Evolutionary conservation across 2,329 filamentous ascomycete species (phyloP), one percentile per base, ranked within the genome.

Genomic region (Pseudophaeomoniella oleicola): DNA sequence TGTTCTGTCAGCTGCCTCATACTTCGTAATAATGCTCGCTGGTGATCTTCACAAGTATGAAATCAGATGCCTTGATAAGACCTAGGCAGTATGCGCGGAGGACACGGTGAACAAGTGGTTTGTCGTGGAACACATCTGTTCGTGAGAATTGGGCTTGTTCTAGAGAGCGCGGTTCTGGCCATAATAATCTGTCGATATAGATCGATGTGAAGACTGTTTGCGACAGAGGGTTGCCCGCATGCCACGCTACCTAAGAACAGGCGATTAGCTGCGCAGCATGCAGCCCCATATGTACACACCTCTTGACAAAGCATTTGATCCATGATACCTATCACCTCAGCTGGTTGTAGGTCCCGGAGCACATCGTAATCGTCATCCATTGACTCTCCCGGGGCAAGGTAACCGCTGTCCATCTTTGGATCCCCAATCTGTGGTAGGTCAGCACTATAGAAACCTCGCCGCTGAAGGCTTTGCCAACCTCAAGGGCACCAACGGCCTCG

Each of bases 341-440:
- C 75, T 1, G 85, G 81, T 11, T 78, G 64, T 30, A 93, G 62
- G 4, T 71, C 63, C 33, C 68, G 66, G 31, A 72, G 63, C 30
- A 86, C 73, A 50, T 94, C 79, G 56, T 88, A 93, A 35, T 81
- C 71, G 44, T 88, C 80, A 41, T 93, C 83, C 19, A 88, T 71
- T n/a, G 77, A 75, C 50, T 94, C 84, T 18, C 78, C 81, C 5
- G 80, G 74, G 14, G 75, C 69, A 4, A 92, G 66, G 45, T 80
- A 86, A 17, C 90, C 90, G 52, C 85, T 94, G 58, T 98, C 90
- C 90, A 98, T 98, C 60, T 96, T 98, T 1, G 83, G 78, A 52
- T 98, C 90, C 84, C 94, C 94, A 49, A 98, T 94, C 90, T 98
- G 50, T 36, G 16, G 30, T 14, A 2, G 12, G 32, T 34, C 32